Conservation (phyloP, 2,329 filamentous ascomycete species). For the Mycosphaerelloides madeirae region DNA sequence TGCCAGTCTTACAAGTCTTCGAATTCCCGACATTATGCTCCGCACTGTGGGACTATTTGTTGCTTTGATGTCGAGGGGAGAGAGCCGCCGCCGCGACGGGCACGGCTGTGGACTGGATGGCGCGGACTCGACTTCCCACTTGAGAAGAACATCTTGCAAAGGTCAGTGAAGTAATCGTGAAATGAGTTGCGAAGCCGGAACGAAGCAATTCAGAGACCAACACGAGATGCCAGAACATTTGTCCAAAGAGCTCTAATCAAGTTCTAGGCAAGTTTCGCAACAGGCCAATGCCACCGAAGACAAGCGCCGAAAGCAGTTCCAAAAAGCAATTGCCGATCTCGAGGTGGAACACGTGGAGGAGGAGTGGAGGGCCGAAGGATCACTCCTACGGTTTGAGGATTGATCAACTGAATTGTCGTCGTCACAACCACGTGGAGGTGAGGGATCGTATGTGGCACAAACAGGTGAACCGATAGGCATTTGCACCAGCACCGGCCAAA, state of each 20-base stretch:
- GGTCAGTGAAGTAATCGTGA: not conserved
- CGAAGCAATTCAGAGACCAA: not conserved
- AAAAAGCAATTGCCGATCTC: slow-evolving; percentile 6
- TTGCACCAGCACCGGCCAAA: not conserved
- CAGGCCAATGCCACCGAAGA: slow-evolving; percentile 1
- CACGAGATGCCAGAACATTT: not conserved
- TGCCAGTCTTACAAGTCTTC: not conserved
- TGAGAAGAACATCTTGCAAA: not conserved
- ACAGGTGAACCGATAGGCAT: not conserved
- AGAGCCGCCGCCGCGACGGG: not conserved
- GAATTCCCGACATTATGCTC: not conserved
- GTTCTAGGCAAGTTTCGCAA: not conserved
- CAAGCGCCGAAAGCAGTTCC: slow-evolving; percentile 4
- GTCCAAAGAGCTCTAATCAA: not conserved
- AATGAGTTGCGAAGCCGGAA: not conserved
- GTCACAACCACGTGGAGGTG: too few species aligned
- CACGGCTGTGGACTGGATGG: not conserved
- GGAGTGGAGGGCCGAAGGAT: slow-evolving; percentile 3
- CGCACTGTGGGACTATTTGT: not conserved
- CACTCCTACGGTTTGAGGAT: slow-evolving; percentile 12
- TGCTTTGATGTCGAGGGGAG: not conserved
- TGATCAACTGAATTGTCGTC: not conserved
- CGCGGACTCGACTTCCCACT: not conserved
- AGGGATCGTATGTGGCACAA: too few species aligned
- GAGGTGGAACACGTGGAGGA: slow-evolving; percentile 6